These are phyloP conservation scores for Fusarium armeniacum DNA, from an alignment of 2,329 filamentous ascomycete genomes.

Conservation along the genomic window DNA sequence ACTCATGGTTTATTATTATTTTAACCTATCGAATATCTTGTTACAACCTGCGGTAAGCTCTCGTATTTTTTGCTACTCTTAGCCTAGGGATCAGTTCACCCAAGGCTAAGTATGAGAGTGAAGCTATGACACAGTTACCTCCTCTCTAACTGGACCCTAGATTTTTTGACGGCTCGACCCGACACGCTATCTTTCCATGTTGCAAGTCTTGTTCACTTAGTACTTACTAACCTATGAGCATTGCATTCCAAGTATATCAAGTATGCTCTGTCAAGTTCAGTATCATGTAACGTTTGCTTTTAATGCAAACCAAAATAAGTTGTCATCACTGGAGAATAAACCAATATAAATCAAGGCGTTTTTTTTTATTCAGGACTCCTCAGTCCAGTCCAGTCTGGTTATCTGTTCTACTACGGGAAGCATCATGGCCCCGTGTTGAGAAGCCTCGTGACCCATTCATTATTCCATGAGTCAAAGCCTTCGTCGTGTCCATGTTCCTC, in stretches of 20 bases:
- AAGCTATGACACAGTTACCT: not conserved
- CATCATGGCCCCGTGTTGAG: conserved; percentile 48
- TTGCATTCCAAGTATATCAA: not conserved
- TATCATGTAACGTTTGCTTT: not conserved
- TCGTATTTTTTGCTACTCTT: not conserved
- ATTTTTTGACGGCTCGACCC: not conserved
- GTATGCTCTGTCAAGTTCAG: not conserved
- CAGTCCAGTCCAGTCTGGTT: conserved; percentile 55
- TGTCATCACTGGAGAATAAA: not conserved
- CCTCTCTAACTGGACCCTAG: not conserved
- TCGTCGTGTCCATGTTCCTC: conserved; percentile 51
- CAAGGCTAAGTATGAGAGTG: not conserved
- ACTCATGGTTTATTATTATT: not conserved
- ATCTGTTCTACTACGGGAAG: conserved; percentile 53
- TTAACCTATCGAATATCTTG: not conserved
- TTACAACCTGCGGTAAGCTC: too few species aligned
- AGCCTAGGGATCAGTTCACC: too few species aligned
- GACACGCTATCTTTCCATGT: not conserved
- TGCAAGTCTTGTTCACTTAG: not conserved
- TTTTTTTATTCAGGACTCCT: conserved; percentile 54
- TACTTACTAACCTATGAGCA: too few species aligned
- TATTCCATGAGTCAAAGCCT: conserved; percentile 49
- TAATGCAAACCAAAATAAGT: not conserved
- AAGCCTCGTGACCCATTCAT: conserved; percentile 49
- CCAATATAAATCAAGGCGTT: conserved; percentile 47